phyloP scores from a whole-genome alignment of 2,329 filamentous ascomycete species.

The Fusarium xyrophilum region DNA sequence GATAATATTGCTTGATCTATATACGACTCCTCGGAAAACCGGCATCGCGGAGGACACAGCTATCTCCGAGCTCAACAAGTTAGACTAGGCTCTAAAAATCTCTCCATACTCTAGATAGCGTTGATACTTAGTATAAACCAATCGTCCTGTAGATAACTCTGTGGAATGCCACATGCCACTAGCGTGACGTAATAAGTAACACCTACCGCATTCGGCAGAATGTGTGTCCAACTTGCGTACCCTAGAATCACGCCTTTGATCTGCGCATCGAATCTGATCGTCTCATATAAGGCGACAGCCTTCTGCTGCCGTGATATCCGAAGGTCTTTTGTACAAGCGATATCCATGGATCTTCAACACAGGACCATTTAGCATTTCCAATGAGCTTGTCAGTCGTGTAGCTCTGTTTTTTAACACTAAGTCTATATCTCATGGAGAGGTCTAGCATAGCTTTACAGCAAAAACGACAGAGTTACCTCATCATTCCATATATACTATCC shows the following conservation, averaged over 20 bases:
- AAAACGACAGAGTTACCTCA: too few species aligned
- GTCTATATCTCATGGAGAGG: background rate
- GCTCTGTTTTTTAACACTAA: background rate
- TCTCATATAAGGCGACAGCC: background rate
- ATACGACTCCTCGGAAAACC: background rate
- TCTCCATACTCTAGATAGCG: background rate
- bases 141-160: background rate
- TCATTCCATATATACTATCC: too few species aligned
- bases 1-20: background rate
- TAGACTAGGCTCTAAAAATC: fast-evolving
- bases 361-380: fast-evolving
- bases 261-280: background rate
- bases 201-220: background rate
- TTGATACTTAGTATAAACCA: background rate
- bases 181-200: background rate
- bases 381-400: fast-evolving
- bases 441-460: too few species aligned
- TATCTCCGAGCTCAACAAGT: fast-evolving
- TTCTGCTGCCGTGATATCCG: background rate
- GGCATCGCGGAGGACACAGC: background rate
- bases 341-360: background rate
- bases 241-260: background rate
- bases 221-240: background rate
- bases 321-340: background rate
- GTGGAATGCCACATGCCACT: background rate